phyloP scores from a whole-genome alignment of 495 filamentous ascomycete genomes.

The Penicillium parvum region DNA sequence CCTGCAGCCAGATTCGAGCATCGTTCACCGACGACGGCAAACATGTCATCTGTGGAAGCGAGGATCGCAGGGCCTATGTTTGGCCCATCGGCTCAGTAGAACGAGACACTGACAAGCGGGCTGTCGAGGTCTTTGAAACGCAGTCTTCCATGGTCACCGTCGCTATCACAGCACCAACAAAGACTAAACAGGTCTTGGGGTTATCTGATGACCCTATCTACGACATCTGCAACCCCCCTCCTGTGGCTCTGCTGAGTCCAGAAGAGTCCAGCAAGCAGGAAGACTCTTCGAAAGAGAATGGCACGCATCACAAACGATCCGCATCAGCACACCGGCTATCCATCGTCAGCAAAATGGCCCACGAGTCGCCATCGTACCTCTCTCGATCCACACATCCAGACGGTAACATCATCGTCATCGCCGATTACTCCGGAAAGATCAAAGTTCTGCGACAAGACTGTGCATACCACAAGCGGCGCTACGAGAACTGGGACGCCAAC shows the following conservation, averaged over 20 bases:
- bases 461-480: slow-evolving; percentile 59
- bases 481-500: slow-evolving; percentile 50
- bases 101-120: slow-evolving; percentile 70
- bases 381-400: slow-evolving; percentile 69
- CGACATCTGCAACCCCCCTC: slow-evolving; percentile 94
- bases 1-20: slow-evolving; percentile 87
- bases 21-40: slow-evolving; percentile 82
- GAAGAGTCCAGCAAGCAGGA: slow-evolving; percentile 50
- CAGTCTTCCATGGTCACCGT: slow-evolving; percentile 85
- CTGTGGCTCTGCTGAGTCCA: slow-evolving; percentile 75
- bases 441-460: slow-evolving; percentile 96
- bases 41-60: slow-evolving; percentile 89
- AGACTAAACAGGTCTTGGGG: slow-evolving; percentile 70
- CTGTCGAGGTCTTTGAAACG: slow-evolving; percentile 84
- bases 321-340: slow-evolving; percentile 23
- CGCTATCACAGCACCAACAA: slow-evolving; percentile 76
- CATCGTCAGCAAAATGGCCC: slow-evolving; percentile 51
- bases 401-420: slow-evolving; percentile 90
- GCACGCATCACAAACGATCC: slow-evolving; percentile 16
- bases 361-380: slow-evolving; percentile 65
- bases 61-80: slow-evolving; percentile 84
- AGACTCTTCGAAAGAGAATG: slow-evolving; percentile 11
- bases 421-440: slow-evolving; percentile 82
- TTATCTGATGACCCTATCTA: slow-evolving; percentile 87
- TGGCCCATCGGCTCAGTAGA: slow-evolving; percentile 67